Percentiles rank a stretch among this genome's conserved stretches.
Conservation (phyloP, 352 stramenopile genomes). For the Phytophthora chlamydospora region DNA sequence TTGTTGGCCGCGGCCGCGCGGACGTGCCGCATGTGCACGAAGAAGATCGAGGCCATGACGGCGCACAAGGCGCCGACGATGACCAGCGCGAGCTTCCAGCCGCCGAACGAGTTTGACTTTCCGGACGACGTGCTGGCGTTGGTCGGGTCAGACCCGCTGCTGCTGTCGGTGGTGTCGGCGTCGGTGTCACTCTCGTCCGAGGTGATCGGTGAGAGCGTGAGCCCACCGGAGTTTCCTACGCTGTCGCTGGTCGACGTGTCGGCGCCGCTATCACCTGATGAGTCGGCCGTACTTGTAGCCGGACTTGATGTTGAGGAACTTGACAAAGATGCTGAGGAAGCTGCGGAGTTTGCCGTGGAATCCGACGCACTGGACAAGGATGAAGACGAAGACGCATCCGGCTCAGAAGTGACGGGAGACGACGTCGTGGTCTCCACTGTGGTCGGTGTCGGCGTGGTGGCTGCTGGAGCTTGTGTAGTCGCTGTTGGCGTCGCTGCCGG, state of each 20-base stretch:
- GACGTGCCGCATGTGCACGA: slow-evolving; percentile 53
- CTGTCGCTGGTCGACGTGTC: slow-evolving; percentile 20
- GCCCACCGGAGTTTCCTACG: slow-evolving; percentile 17
- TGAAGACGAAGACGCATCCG: slow-evolving; percentile 17
- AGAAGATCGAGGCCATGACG: slow-evolving; percentile 62
- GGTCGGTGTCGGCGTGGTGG: slow-evolving; percentile 9
- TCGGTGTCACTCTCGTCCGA: slow-evolving; percentile 26
- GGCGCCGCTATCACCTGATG: slow-evolving; percentile 2
- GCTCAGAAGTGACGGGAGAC: slow-evolving; percentile 11
- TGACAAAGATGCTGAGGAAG: slow-evolving; percentile 11
- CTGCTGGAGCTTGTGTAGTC: slow-evolving; percentile 15
- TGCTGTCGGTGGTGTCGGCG: slow-evolving; percentile 6
- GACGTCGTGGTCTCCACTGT: slow-evolving; percentile 2
- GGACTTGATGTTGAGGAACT: slow-evolving; percentile 6
- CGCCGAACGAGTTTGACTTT: slow-evolving; percentile 31
- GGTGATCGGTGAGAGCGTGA: slow-evolving; percentile 46
- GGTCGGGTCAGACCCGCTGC: slow-evolving; percentile 12
- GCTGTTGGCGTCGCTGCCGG: slow-evolving; percentile 19
- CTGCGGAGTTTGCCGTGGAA: slow-evolving; percentile 11
- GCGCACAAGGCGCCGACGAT: slow-evolving; percentile 50
- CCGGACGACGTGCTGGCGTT: slow-evolving; percentile 25
- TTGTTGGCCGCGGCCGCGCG: slow-evolving; percentile 32
- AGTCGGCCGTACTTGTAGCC: slow-evolving; percentile 6
- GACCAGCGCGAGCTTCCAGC: slow-evolving; percentile 50
- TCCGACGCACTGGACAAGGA: slow-evolving; percentile 14